Evolutionary conservation across 306 rosid species (phyloP), one percentile per base, ranked within the genome.

Genomic region (Vigna mungo): DNA sequence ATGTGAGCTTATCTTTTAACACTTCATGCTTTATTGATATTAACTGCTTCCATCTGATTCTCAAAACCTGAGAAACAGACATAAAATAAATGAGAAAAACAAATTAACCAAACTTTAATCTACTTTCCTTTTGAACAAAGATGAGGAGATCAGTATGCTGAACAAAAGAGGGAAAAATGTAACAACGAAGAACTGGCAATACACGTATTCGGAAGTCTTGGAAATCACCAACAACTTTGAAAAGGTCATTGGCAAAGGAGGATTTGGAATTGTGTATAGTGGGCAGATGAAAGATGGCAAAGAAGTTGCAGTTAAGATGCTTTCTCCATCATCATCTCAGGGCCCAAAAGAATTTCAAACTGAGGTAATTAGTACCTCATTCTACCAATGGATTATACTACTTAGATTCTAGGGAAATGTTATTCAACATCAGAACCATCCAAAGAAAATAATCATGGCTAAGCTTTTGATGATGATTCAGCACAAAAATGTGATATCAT

Each of bases 341-440:
- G 97, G 97, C 17, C 88, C 89, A 61, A 87, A 77, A 75, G 92
- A 89, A 81, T 91, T 91, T 81, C 90, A 80, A 59, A 82, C 92
- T 7, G 94, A 91, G 89, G 94, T 89, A 85, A 79, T 37, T 46
- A 58, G 47, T 43, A 48, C 56, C 27, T n/a, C n/a, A 20, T 68
- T 61, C 39, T 58, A 4, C 17, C 14, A 43, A 11, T 74, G 62
- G 46, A 39, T 66, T 41, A 52, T 20, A 75, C 32, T 61, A 48
- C 59, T 49, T 27, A 60, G 49, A 34, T 68, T 77, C 46, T 68
- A 48, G 65, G 81, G 17, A 52, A 67, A 61, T 47, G 39, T 5
- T 61, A 21, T 78, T 74, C 15, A 78, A 76, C 51, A 18, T 8
- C 60, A 8, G 60, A 54, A 18, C 7, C 62, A 64, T 64, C 75